Base-by-base conservation (phyloP, 164 flowering plant species). In the Protea cynaroides region DNA sequence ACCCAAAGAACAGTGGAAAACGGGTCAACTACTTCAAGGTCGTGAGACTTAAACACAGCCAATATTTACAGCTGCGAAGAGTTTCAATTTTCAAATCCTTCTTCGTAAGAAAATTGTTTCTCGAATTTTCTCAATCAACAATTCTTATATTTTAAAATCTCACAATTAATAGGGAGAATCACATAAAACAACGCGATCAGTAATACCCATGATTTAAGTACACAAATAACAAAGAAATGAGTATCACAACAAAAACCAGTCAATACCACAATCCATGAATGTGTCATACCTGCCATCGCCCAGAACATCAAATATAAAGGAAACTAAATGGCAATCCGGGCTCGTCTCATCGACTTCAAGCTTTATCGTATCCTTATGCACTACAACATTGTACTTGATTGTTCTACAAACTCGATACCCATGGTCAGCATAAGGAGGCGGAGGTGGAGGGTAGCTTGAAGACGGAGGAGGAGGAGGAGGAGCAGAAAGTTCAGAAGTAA, bases 301-400 rank as follows among this genome's bases (percentile, higher is more conserved):
- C 72, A 82, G 18, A 15, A 97, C 91, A 66, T 94, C 98, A 49
- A 94, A 89, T 12, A 84, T 82, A 70, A 94, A 91, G 25, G 90
- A 85, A 44, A 91, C 89, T 84, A 94, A 75, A 77, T 75, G 75
- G 15, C 65, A 75, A 67, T 84, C 97, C 7, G 88, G 95, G 66
- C 87, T 78, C 50, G 54, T 66, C 75, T 83, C 86, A 75, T 91
- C 96, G 17, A 73, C 77, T 69, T 79, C 84, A 23, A 94, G 62
- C 83, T 72, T 70, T 56, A 94, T 65, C 17, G 91, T 80, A 12
- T 84, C 89, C 77, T 90, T 90, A 49, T 82, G 89, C 63, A 93
- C 85, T 77, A 90, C 90, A 58, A 93, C 92, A 72, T 81, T 89
- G 59, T 87, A 89, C 72, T 78, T 82, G 21, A 93, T 81, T 75